phyloP scores from a whole-genome alignment of 495 filamentous ascomycete species.

The Aspergillus incahuasiensis region DNA sequence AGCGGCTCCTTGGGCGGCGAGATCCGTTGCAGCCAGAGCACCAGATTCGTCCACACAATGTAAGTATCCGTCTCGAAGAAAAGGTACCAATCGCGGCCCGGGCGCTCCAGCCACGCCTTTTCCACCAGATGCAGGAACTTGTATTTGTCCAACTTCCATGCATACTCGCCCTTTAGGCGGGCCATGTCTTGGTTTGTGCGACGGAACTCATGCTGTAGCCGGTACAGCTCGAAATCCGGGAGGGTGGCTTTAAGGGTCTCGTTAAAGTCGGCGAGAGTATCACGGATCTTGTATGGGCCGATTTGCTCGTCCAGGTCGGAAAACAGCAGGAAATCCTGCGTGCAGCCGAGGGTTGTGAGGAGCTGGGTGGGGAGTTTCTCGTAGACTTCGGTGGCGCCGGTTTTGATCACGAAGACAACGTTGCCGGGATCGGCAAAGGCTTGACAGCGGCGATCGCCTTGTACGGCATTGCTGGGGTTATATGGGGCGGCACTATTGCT shows the following conservation, averaged over 20 bases:
- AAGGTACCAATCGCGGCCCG: slow-evolving; percentile 53
- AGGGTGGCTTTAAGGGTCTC: slow-evolving; percentile 21
- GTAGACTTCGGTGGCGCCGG: slow-evolving; percentile 51
- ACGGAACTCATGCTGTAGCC: slow-evolving; percentile 40
- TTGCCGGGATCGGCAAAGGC: slow-evolving; percentile 13
- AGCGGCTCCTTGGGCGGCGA: slow-evolving; percentile 42
- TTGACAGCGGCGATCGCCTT: slow-evolving; percentile 12
- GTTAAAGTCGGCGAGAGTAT: slow-evolving; percentile 49
- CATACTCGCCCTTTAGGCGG: slow-evolving; percentile 5
- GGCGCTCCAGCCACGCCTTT: slow-evolving; percentile 48
- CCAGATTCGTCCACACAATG: slow-evolving; percentile 53
- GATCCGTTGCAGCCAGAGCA: slow-evolving; percentile 42
- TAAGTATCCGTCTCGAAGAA: slow-evolving; percentile 61
- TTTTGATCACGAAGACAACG: slow-evolving; percentile 44
- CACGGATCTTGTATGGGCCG: slow-evolving; percentile 43
- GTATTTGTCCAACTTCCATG: slow-evolving; percentile 56
- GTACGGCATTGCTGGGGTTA: neutral
- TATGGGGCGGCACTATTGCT: slow-evolving; percentile 3
- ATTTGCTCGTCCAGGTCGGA: slow-evolving; percentile 52
- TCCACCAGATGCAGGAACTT: slow-evolving; percentile 58
- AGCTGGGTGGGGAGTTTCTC: slow-evolving; percentile 52
- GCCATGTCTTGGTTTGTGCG: slow-evolving; percentile 32
- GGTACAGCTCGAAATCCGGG: slow-evolving; percentile 53
- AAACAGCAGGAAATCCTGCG: slow-evolving; percentile 52
- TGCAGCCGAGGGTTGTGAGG: slow-evolving; percentile 47